Percentiles rank a stretch among this genome's conserved stretches.
phyloP scores from a whole-genome alignment of 2,329 filamentous ascomycete species.

The Alternaria sp. region DNA sequence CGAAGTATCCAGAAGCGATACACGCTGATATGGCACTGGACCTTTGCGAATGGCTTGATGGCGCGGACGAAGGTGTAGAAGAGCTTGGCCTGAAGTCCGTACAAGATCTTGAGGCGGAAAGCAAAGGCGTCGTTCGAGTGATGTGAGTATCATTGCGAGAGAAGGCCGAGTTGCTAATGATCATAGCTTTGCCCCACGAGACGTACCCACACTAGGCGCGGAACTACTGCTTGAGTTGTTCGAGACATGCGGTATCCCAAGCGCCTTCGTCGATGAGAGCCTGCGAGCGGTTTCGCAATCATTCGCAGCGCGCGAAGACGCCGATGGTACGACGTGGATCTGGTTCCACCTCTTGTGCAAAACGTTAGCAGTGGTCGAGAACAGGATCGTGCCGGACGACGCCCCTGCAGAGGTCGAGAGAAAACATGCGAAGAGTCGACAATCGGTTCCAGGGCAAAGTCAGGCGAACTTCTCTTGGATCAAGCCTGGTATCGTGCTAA shows the following conservation, averaged over 20 bases:
- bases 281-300: conserved; percentile 36
- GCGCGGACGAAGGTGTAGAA: conserved; percentile 13
- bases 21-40: conserved; percentile 9
- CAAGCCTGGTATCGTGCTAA: conserved; percentile 35
- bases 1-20: fast-evolving
- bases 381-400: no score
- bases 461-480: conserved; percentile 35
- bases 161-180: conserved; percentile 10
- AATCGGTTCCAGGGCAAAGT: conserved; percentile 13
- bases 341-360: conserved; percentile 44
- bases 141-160: no score
- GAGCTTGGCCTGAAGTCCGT: conserved; percentile 1
- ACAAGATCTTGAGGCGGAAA: conserved; percentile 9
- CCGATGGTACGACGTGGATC: conserved; percentile 20
- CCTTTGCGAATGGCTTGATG: conserved; percentile 30
- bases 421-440: neutral
- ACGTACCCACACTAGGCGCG: conserved; percentile 18
- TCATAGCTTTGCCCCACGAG: conserved; percentile 31
- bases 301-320: conserved; percentile 29
- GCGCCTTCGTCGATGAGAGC: conserved; percentile 33
- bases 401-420: no score
- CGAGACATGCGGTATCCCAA: conserved; percentile 27
- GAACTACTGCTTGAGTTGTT: conserved; percentile 25
- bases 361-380: conserved; percentile 17
- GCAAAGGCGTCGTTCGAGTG: conserved; percentile 20